Percentiles rank a stretch among this genome's conserved stretches.
These are phyloP conservation scores for Trametes cubensis DNA, from an alignment of 768 basidiomycete species.

Conservation along the genomic window DNA sequence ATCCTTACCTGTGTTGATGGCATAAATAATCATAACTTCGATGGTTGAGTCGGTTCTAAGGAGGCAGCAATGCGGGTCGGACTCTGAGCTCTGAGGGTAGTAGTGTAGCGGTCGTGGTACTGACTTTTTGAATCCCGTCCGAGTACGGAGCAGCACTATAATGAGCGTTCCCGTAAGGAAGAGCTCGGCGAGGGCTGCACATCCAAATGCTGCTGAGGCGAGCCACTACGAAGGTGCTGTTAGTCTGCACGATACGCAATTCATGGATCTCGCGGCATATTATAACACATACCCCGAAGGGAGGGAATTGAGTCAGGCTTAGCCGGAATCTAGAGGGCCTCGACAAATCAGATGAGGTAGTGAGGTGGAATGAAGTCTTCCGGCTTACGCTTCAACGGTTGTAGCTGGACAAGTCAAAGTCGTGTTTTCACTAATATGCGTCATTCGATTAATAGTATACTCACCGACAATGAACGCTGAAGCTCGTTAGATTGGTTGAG, in stretches of 20 bases:
- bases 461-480: no score
- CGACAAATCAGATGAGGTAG: not conserved
- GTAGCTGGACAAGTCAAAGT: not conserved
- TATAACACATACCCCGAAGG: not conserved
- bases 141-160: not conserved
- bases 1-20: conserved; percentile 3
- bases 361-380: not conserved
- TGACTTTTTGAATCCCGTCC: not conserved
- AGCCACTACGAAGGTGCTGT: not conserved
- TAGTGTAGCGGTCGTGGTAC: no score
- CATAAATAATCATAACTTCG: conserved; percentile 2
- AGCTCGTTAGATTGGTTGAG: not conserved
- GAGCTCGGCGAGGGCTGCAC: not conserved
- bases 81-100: no score
- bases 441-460: not conserved
- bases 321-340: not conserved
- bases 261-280: not conserved
- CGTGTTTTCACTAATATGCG: no score
- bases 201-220: not conserved
- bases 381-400: not conserved
- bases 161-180: not conserved
- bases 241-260: no score
- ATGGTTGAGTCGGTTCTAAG: not conserved
- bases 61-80: not conserved
- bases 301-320: not conserved